Base-by-base conservation (phyloP, 2,329 filamentous ascomycete species). In the Diaporthe nobilis region DNA sequence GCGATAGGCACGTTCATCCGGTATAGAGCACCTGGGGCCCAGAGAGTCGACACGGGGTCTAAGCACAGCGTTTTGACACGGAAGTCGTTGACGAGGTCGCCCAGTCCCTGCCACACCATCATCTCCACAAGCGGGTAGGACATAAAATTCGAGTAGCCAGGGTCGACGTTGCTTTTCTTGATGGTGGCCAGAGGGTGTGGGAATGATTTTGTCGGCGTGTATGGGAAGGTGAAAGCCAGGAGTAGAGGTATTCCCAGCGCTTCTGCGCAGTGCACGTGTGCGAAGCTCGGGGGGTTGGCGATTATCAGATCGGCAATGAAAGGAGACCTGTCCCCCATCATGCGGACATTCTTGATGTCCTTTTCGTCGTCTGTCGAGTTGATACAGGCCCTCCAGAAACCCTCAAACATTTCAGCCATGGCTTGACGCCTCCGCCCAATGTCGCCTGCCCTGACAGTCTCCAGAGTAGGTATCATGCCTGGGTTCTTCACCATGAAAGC, bases 101-200 rank as follows among this genome's bases (percentile, higher is more conserved):
- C 94, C 0, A 96, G 87, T 0, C 95, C 96, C 83, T 98, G 95
- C 95, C 95, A 98, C 1, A 95, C 94, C 89, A 96, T 94, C 90
- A 95, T 93, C 81, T 96, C 94, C 1, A 96, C 93, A 49, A 96
- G 84, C 0, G 93, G 92, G 81, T 96, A 97, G 2, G 91, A 93
- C 82, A 96, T 94, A 81, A 94, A 95, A 82, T 96, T 97, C 17
- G 92, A 91, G 81, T 94, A 94, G 28, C 90, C 91, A 1, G 90
- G 87, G 79, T 95, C 93, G 12, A 95, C 90, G 78, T 95, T 94
- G 22, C 89, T 91, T 76, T 89, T 89, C 80, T 93, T 94, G 82
- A 96, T 93, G 80, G 92, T 95, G 13, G 94, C 94, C 68, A 96
- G 82, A 0, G 94, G 94, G 81, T 96, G 94, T 0, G 94, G 93